Evolutionary conservation across 331 rosid species (phyloP), one percentile per base, ranked within the genome.

Genomic region (Arachis monticola): DNA sequence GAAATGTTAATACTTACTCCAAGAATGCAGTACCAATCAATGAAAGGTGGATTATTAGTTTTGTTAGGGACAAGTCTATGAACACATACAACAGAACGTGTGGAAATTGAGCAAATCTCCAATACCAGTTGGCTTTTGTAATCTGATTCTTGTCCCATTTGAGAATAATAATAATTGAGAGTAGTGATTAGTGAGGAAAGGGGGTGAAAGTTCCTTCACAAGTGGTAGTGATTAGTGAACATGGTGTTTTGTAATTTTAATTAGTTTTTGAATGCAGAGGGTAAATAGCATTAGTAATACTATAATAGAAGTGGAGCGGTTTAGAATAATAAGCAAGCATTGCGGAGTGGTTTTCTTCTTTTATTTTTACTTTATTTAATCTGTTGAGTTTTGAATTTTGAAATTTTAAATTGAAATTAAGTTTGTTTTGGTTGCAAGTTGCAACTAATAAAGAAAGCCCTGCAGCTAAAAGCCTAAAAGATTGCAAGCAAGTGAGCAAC

Each of bases 11-110:
- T 42, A 81, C 96, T 53, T 79, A 94, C 99, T 67, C 93, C 87
- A 67, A 94, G 89, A 79, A 94, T 77, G 77, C 80, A 91, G 76
- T 94, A 92, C 99, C 99, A 94, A 77, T 94, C 99, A 6, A 90
- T 32, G 79, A 94, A 88, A 70, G 78, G 69, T 6, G 81, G 44
- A 27, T 74, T 17, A 0, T 74, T 17, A 0, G 80, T 9, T 6
- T 22, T 50, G 83, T 73, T 68, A 58, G 79, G 74, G 60, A 52
- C 65, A 73, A 74, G 88, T 65, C 81, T 84, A 52, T 94, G 99
- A 73, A 75, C 64, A 77, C 99, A 92, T 3, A 59, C 64, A 62
- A 83, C 77, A 8, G 85, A 72, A 57, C 77, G 80, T 11, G 82
- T 75, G 8, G 97, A 86, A 69, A 94, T 78, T 81, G 90, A 84